Base-by-base conservation (phyloP, 148 eudicot genomes). In the Limonium bicolor region DNA sequence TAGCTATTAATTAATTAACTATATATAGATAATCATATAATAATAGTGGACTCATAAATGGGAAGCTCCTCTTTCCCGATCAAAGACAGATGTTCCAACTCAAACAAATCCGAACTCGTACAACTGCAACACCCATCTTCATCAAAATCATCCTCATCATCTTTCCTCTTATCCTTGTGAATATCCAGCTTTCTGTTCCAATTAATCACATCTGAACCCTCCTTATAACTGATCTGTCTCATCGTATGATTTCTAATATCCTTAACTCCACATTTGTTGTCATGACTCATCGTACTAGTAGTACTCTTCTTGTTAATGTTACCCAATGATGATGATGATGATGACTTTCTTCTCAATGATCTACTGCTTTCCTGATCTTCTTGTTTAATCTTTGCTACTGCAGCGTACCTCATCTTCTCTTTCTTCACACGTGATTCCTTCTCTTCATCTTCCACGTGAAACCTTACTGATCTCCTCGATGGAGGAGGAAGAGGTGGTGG, bases 51-150 rank as follows among this genome's bases (percentile, higher is more conserved):
- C 54, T 86, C 85, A 41, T 82, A 86, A 4, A 86, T 82, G 7
- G 96, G 94, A 23, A 86, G 80, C 41, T 86, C 94, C n/a, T 66
- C 77, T 21, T 62, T 49, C 21, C 66, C 80, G 26, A 65, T 63
- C 6, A 71, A 41, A 10, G 77, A 55, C 20, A 82, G 65, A 55
- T 87, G 79, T 53, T 87, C 94, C 8, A 87, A 55, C 59, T 87
- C 96, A 41, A 87, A 87, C 27, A 87, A 50, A 66, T 87, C 96
- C 4, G 96, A 87, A 60, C 96, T 87, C 7, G 88, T 53, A 35
- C 80, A 80, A 67, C 85, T 87, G 9, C 61, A 60, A 6, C 53
- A 62, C 36, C 76, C 96, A 37, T 70, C 69, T 4, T 69, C 60
- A 0, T 69, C 63, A 3, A 70, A 51, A 0, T 67, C 72, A 1